Evolutionary conservation across 2,329 filamentous ascomycete species (phyloP).

Genomic region (Fusarium sarcochroum): DNA sequence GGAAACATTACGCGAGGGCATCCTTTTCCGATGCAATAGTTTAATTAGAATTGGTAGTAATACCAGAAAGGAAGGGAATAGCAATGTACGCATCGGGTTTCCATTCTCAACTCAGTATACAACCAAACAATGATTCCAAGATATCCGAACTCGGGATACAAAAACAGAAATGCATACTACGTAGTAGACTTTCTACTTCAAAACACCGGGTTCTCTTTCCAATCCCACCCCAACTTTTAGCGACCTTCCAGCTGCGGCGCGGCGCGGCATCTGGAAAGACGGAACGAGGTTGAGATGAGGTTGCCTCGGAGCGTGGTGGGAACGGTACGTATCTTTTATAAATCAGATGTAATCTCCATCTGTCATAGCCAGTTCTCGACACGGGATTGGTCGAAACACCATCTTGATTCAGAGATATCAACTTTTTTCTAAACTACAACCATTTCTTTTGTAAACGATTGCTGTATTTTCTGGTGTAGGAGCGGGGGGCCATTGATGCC

Average conservation of each 20-base stretch:
- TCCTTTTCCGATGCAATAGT: neutral
- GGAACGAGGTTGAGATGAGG: conserved; percentile 10
- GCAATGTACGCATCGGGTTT: neutral
- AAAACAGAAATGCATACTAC: neutral
- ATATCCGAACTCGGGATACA: neutral
- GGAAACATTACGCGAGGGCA: conserved; percentile 18
- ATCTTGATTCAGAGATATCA: conserved; percentile 43
- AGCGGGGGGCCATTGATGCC: conserved; percentile 14
- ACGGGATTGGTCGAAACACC: conserved; percentile 37
- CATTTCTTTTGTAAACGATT: conserved; percentile 1
- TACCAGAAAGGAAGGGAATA: no score
- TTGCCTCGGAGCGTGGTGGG: conserved; percentile 22
- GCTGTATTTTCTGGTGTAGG: neutral
- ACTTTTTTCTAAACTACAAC: conserved; percentile 25
- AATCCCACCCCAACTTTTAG: conserved; percentile 1
- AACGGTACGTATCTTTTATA: conserved; percentile 33
- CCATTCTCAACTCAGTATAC: neutral
- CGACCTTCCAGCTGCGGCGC: neutral
- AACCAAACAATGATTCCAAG: neutral
- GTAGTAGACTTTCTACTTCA: neutral
- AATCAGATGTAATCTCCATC: conserved; percentile 46
- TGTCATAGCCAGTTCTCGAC: conserved; percentile 40
- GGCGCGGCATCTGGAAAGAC: neutral
- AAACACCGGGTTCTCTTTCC: conserved; percentile 18
- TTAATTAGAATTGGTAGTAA: neutral